Evolutionary conservation across 2,329 filamentous ascomycete genomes (phyloP), one percentile per base, ranked within the genome.

Genomic region (Grosmannia serpens): DNA sequence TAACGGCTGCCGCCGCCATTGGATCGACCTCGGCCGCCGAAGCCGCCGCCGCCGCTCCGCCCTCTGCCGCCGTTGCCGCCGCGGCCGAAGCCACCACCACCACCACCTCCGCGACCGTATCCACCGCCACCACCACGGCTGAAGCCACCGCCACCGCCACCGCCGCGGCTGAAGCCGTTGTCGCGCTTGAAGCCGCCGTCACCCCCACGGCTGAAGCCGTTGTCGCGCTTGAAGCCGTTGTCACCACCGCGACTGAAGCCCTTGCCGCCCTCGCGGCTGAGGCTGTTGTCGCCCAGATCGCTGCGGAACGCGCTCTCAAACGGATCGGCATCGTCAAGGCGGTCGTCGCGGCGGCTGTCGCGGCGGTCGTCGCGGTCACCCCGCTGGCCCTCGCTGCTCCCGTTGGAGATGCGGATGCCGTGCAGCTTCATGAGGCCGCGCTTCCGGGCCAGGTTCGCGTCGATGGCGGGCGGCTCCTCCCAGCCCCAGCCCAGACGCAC

Each of bases 401-500:
- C 33, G 24, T 60, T 41, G 13, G 26, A 17, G 22, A 60, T 41
- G 38, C 52, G 51, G 35, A 63, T 17, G 46, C 62, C 62, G 10
- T 29, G 55, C 7, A 64, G 4, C 11, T 33, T 35, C 3, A 49
- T 6, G 24, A 64, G 58, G 17, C 60, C 63, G 8, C 62, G 60
- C 46, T 47, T 44, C 17, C 10, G 11, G 10, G 63, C 56, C 15
- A 80, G 63, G 2, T 61, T 60, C 1, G 0, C 1, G 33, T 24
- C 46, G 3, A 64, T 57, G 4, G 55, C 46, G 1, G 84, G 84
- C 8, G 77, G 74, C 53, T 76, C 60, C 0, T 68, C 56, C 74
- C 79, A 75, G 47, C 81, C 80, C 75, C 81, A 81, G 24, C 75
- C 80, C 20, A 73, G 66, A 24, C 67, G 65, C 53, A 73, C 71